These are phyloP conservation scores for Globisporangium radiosum DNA, from an alignment of 352 stramenopile genomes.

Conservation along the genomic window DNA sequence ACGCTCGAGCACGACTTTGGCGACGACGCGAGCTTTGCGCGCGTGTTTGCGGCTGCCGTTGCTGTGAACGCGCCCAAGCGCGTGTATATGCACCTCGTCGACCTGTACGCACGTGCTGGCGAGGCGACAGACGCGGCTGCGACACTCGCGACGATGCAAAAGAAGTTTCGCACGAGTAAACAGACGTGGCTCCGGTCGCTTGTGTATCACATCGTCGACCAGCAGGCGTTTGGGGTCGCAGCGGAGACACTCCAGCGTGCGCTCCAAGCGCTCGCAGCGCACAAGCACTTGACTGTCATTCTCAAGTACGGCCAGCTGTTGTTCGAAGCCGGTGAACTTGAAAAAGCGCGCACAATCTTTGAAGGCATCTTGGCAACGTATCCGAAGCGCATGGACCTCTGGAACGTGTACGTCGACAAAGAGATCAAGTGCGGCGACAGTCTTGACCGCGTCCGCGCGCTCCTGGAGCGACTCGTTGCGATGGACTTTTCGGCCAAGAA, in stretches of 20 bases:
- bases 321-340: conserved; percentile 90
- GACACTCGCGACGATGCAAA: conserved; percentile 83
- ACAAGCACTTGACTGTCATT: conserved; percentile 95
- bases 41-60: conserved; percentile 89
- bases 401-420: conserved; percentile 97
- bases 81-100: conserved; percentile 92
- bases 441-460: conserved; percentile 66
- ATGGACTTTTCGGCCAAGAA: conserved; percentile 96
- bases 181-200: conserved; percentile 85
- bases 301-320: conserved; percentile 95
- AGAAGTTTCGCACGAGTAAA: conserved; percentile 90
- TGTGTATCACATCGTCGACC: conserved; percentile 84
- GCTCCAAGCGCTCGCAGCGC: conserved; percentile 86
- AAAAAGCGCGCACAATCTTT: conserved; percentile 94
- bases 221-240: conserved; percentile 62
- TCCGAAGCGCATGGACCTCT: conserved; percentile 94
- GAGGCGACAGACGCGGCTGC: conserved; percentile 65
- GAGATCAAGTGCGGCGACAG: conserved; percentile 92
- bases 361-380: conserved; percentile 92
- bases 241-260: conserved; percentile 88
- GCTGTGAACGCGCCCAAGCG: conserved; percentile 94
- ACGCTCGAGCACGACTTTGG: conserved; percentile 97
- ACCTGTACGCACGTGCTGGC: conserved; percentile 81
- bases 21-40: conserved; percentile 84
- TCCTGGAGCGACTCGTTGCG: conserved; percentile 90